phyloP scores from a whole-genome alignment of 2,329 filamentous ascomycete species.

The Sclerotinia minor region DNA sequence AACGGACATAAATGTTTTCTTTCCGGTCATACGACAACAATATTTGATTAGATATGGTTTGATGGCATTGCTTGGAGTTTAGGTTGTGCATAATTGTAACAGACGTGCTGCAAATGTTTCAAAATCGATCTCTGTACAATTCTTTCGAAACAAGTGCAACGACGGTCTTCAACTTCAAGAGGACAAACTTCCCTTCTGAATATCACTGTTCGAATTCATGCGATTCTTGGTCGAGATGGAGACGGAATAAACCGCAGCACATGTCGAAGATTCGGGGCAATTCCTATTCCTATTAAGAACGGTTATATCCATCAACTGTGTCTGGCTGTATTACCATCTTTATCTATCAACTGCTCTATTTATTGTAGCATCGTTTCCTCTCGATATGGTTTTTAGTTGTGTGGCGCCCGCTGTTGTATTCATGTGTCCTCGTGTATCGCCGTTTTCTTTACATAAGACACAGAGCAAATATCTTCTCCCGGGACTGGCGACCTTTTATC shows the following conservation, averaged over 20 bases:
- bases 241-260: background rate
- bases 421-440: background rate
- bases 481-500: background rate
- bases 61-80: constrained; percentile 41
- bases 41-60: constrained; percentile 36
- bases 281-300: background rate
- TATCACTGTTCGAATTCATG: background rate
- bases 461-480: background rate
- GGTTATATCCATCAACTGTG: background rate
- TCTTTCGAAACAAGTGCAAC: constrained; percentile 17
- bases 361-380: constrained; percentile 5
- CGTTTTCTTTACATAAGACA: constrained; percentile 1
- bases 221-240: background rate
- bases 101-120: constrained; percentile 27
- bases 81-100: constrained; percentile 35
- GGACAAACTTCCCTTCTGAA: background rate
- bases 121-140: constrained; percentile 34
- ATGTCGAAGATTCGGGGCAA: background rate
- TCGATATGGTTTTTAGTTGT: background rate
- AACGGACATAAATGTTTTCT: constrained; percentile 5
- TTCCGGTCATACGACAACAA: constrained; percentile 23
- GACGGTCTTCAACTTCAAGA: background rate
- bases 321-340: constrained; percentile 16
- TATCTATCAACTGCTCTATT: background rate
- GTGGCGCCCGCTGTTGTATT: background rate